phyloP scores from a whole-genome alignment of 2,329 filamentous ascomycete species.

The Fusarium sororula region DNA sequence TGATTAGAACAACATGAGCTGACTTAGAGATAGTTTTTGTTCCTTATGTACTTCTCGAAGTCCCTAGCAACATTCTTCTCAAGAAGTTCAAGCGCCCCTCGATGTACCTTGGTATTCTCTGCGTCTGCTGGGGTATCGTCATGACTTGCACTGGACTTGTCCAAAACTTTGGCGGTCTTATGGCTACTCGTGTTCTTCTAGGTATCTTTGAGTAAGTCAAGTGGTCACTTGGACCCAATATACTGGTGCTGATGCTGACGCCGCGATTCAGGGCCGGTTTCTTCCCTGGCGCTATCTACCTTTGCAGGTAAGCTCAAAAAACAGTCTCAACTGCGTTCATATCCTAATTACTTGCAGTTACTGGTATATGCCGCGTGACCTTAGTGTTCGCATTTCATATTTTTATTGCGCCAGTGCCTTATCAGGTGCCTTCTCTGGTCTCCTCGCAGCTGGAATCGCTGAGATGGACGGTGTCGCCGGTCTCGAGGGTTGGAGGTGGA shows the following conservation, averaged over 20 bases:
- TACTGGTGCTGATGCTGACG: neutral
- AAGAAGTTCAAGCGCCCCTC: conserved; percentile 40
- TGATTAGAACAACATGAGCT: too few relatives aligned
- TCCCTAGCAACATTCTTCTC: conserved; percentile 42
- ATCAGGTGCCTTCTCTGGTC: conserved; percentile 76
- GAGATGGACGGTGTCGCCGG: conserved; percentile 70
- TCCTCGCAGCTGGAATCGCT: conserved; percentile 73
- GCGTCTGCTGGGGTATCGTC: conserved; percentile 66
- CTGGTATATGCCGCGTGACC: too few relatives aligned
- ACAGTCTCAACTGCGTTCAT: too few relatives aligned
- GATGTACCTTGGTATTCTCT: conserved; percentile 34
- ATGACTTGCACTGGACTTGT: conserved; percentile 73
- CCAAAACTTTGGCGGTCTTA: conserved; percentile 65
- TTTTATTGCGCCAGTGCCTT: conserved; percentile 83
- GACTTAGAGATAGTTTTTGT: conserved; percentile 26
- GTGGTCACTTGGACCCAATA: neutral
- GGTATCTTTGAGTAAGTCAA: conserved; percentile 66
- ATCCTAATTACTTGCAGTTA: too few relatives aligned
- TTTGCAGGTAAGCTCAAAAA: conserved; percentile 56
- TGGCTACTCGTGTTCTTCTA: conserved; percentile 71
- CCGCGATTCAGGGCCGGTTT: conserved; percentile 61
- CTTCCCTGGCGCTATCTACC: conserved; percentile 77
- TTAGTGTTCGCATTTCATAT: neutral
- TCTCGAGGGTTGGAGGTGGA: conserved; percentile 45
- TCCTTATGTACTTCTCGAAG: conserved; percentile 37